Conservation (phyloP, 345 rosid genomes). For the Syzygium jambos region DNA sequence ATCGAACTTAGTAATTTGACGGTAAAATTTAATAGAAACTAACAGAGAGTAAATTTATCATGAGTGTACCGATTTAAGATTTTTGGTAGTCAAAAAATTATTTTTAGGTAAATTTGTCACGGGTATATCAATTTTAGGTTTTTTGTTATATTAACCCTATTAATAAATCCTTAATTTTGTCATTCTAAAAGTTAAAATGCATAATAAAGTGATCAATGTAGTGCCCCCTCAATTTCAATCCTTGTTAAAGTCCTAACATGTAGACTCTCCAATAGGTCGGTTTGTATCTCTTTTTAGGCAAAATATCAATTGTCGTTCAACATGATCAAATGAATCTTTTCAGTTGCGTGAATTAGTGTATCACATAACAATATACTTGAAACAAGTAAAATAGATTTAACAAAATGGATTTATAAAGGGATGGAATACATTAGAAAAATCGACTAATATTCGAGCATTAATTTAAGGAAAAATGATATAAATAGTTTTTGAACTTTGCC, state of each 20-base stretch:
- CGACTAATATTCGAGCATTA: too few relatives aligned
- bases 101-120: fast-evolving
- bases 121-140: fast-evolving
- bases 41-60: fast-evolving
- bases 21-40: fast-evolving
- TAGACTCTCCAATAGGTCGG: neutral
- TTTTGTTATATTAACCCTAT: neutral
- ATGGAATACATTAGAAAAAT: neutral
- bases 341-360: neutral
- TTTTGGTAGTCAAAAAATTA: too few relatives aligned
- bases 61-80: fast-evolving
- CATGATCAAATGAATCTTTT: fast-evolving
- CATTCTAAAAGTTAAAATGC: neutral
- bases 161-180: neutral
- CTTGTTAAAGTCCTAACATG: neutral
- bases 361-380: neutral
- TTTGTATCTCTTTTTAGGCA: neutral
- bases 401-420: neutral
- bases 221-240: neutral
- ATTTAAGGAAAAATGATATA: too few relatives aligned
- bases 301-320: neutral
- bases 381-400: too few relatives aligned
- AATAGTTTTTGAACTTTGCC: too few relatives aligned
- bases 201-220: neutral
- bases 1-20: fast-evolving